Conservation (phyloP, 176 grass and related monocot species). For the Hordeum vulgare region MorexV3_pseudomolecules_assembly NC_058520.1:382295498-382295997, state of each 20-base stretch:
- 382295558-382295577: background rate
- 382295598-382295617: conserved; percentile 21
- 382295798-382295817: conserved; percentile 36
- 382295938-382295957: conserved; percentile 49
- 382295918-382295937: conserved; percentile 45
- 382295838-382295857: conserved; percentile 8
- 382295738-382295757: conserved; percentile 41
- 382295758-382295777: conserved; percentile 42
- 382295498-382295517: background rate
- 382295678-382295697: conserved; percentile 53
- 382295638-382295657: conserved; percentile 67
- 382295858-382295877: conserved; percentile 3
- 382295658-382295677: conserved; percentile 79
- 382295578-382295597: background rate
- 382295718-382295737: background rate
- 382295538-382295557: too few species aligned
- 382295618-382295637: conserved; percentile 28
- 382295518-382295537: too few species aligned
- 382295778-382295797: conserved; percentile 19
- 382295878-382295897: conserved; percentile 29
- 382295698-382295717: conserved; percentile 30
- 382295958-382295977: background rate
- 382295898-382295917: conserved; percentile 25
- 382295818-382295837: conserved; percentile 3
- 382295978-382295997: background rate